Evolutionary conservation across 768 basidiomycete genomes (phyloP).

Genomic region (Melanogaster broomeanus): DNA sequence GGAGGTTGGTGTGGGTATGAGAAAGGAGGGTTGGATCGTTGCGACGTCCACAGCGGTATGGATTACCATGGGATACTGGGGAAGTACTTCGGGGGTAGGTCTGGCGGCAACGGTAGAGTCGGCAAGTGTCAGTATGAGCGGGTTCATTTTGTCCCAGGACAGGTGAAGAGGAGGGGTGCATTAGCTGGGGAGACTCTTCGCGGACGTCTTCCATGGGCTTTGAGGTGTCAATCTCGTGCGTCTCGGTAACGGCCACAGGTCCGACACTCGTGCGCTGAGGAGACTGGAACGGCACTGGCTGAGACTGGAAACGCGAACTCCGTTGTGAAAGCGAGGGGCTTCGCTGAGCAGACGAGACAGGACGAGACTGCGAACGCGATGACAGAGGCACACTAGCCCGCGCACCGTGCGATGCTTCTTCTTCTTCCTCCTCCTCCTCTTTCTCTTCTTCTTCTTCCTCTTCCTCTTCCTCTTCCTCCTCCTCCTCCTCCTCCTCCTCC

Average conservation of each 20-base stretch:
- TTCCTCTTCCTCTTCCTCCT: conserved; percentile 16
- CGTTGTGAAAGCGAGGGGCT: conserved; percentile 20
- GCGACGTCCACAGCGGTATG: conserved; percentile 30
- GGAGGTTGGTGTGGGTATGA: conserved; percentile 39
- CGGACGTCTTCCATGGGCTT: conserved; percentile 21
- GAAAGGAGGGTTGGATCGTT: conserved; percentile 28
- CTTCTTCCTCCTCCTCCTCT: conserved; percentile 12
- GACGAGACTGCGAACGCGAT: conserved; percentile 21
- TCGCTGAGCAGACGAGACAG: conserved; percentile 11
- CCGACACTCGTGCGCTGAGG: conserved; percentile 6
- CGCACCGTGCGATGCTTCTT: conserved; percentile 3
- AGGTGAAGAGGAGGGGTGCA: conserved; percentile 26
- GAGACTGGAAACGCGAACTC: conserved; percentile 16
- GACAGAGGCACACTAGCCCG: not conserved
- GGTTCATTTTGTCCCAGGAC: not conserved
- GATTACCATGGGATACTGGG: conserved; percentile 19
- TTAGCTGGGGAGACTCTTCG: conserved; percentile 25
- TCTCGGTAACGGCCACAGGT: conserved; percentile 5
- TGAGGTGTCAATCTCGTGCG: conserved; percentile 10
- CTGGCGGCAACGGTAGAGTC: not conserved
- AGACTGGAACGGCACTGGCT: conserved; percentile 6
- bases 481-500: conserved; percentile 8
- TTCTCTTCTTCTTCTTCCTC: conserved; percentile 17
- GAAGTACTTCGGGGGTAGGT: conserved; percentile 2
- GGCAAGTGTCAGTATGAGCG: not conserved